Evolutionary conservation across 208 protist species (phyloP).

Genomic region (Leishmania major): DNA sequence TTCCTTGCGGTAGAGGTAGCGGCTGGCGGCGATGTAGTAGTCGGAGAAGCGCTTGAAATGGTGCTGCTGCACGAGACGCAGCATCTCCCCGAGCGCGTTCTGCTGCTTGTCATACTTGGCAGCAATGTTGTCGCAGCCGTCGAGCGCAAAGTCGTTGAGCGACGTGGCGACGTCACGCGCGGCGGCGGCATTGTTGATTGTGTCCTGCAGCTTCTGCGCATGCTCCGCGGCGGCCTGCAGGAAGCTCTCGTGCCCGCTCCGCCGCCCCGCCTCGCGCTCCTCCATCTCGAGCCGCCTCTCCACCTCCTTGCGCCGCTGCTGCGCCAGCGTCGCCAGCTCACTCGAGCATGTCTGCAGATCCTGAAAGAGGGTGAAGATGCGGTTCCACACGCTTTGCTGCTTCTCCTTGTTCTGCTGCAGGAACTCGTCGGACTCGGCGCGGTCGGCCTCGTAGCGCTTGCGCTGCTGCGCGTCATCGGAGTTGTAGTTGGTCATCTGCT

Average conservation of each 20-base stretch:
- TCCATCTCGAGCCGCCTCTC: conserved; percentile 80
- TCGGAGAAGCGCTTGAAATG: conserved; percentile 89
- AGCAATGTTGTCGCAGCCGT: conserved; percentile 88
- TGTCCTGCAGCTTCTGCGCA: conserved; percentile 76
- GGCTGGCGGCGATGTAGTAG: conserved; percentile 87
- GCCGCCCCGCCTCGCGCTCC: conserved; percentile 82
- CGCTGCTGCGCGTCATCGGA: conserved; percentile 81
- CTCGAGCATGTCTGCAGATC: conserved; percentile 71
- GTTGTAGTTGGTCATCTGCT: conserved; percentile 89
- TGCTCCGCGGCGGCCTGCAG: conserved; percentile 71
- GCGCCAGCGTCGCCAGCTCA: conserved; percentile 68
- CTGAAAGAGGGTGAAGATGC: conserved; percentile 77
- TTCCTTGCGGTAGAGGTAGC: conserved; percentile 89
- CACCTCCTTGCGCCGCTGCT: conserved; percentile 73
- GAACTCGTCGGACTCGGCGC: conserved; percentile 71
- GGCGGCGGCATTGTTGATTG: conserved; percentile 80
- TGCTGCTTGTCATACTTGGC: conserved; percentile 89
- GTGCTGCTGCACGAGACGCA: conserved; percentile 81
- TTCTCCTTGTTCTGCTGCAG: conserved; percentile 90
- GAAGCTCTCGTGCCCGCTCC: conserved; percentile 84
- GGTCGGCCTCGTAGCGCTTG: conserved; percentile 82
- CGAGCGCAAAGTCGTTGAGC: conserved; percentile 90
- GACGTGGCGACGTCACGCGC: conserved; percentile 73
- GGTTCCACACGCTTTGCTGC: conserved; percentile 90
- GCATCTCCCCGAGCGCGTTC: conserved; percentile 75